Percentiles rank a stretch among this genome's conserved stretches.
Conservation (phyloP, 352 stramenopile genomes). For the Globisporangium abappressorium region DNA sequence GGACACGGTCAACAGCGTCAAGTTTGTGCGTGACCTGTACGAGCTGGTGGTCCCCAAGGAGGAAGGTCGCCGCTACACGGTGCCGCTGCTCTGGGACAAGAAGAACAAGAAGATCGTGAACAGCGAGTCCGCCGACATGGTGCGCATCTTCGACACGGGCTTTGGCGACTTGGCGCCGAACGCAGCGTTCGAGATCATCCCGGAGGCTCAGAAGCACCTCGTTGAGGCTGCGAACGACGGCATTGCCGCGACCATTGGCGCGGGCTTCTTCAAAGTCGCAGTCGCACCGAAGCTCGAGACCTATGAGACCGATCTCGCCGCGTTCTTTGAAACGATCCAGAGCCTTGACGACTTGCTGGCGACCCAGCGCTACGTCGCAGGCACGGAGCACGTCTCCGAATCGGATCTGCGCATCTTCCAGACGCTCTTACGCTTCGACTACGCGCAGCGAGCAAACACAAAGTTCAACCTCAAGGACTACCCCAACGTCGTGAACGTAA, state of each 20-base stretch:
- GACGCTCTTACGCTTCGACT: constrained; percentile 24
- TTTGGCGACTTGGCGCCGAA: constrained; percentile 37
- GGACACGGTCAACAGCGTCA: constrained; percentile 22
- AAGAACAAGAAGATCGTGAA: constrained; percentile 66
- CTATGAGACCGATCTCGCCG: constrained; percentile 32
- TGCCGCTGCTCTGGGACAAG: constrained; percentile 76
- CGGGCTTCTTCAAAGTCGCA: constrained; percentile 36
- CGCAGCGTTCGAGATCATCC: constrained; percentile 33
- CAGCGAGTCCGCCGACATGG: constrained; percentile 73
- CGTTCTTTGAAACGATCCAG: constrained; percentile 26
- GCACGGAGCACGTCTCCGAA: constrained; percentile 22
- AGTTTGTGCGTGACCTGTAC: constrained; percentile 39
- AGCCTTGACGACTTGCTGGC: constrained; percentile 18
- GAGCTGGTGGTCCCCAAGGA: constrained; percentile 18
- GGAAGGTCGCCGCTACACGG: constrained; percentile 26
- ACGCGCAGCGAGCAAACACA: constrained; percentile 19
- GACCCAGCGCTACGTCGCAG: constrained; percentile 11
- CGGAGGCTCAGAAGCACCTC: constrained; percentile 35
- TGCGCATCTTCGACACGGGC: constrained; percentile 52
- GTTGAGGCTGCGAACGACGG: constrained; percentile 65
- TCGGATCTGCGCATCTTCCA: constrained; percentile 28
- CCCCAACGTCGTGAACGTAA: constrained; percentile 25
- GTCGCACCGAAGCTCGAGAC: constrained; percentile 52
- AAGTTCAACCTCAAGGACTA: constrained; percentile 46
- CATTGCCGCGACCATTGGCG: constrained; percentile 47